Conservation (phyloP, 345 rosid genomes). For the Linum tenue region DNA sequence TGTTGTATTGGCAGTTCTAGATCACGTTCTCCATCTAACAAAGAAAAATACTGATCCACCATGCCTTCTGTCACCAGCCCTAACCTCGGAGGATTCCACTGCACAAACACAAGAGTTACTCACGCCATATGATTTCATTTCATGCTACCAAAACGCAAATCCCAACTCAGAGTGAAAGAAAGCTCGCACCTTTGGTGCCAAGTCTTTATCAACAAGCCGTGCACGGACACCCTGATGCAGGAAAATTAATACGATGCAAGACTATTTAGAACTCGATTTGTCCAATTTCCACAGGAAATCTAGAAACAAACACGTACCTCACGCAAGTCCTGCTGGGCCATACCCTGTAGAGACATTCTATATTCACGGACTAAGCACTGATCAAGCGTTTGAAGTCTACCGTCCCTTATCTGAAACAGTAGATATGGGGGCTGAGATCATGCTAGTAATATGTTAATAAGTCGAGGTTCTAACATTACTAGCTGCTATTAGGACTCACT, state of each 20-base stretch:
- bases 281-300: background rate
- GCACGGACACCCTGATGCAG: conserved; percentile 68
- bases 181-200: conserved; percentile 54
- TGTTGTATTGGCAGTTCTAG: conserved; percentile 69
- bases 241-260: background rate
- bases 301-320: conserved; percentile 39
- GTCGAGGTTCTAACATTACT: background rate
- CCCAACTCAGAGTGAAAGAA: background rate
- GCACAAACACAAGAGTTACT: conserved; percentile 16
- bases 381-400: conserved; percentile 69
- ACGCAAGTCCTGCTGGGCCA: conserved; percentile 47
- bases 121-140: background rate
- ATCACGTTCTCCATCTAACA: conserved; percentile 53
- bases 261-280: background rate
- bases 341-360: conserved; percentile 68
- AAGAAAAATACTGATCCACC: conserved; percentile 68
- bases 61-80: conserved; percentile 63
- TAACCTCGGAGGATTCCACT: conserved; percentile 81
- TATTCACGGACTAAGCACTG: conserved; percentile 80
- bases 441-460: background rate
- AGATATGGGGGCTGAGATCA: conserved; percentile 5
- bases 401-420: conserved; percentile 58
- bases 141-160: background rate
- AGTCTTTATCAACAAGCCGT: conserved; percentile 68
- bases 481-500: conserved; percentile 36